Evolutionary conservation across 805 yeast genomes (phyloP).

Genomic region (Saccharomycodes ludwigii): DNA sequence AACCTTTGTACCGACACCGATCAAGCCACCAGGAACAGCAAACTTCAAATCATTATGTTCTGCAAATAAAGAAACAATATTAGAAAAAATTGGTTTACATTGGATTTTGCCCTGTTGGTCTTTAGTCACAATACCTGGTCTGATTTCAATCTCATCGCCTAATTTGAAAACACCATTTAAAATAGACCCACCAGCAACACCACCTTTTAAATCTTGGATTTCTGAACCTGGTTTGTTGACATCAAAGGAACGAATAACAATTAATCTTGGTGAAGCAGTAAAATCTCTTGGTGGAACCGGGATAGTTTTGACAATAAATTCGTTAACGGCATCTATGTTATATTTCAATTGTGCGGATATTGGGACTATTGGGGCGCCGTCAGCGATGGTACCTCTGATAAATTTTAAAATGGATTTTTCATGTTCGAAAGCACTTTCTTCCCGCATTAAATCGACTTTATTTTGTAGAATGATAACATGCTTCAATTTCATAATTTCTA

Average conservation of each 20-base stretch:
- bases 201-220: constrained; percentile 93
- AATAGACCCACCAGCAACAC: constrained; percentile 99
- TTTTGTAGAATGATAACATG: constrained; percentile 94
- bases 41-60: constrained; percentile 96
- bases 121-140: constrained; percentile 98
- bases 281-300: constrained; percentile 97
- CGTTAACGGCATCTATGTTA: constrained; percentile 97
- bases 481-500: constrained; percentile 96
- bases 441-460: constrained; percentile 97
- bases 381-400: constrained; percentile 96
- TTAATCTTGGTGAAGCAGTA: constrained; percentile 83
- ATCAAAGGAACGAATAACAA: constrained; percentile 96
- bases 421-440: constrained; percentile 92
- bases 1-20: constrained; percentile 98
- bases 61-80: constrained; percentile 88
- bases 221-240: constrained; percentile 99
- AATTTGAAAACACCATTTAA: constrained; percentile 92
- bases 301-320: constrained; percentile 81
- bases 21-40: constrained; percentile 99
- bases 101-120: constrained; percentile 80
- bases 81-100: constrained; percentile 91
- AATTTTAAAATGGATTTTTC: constrained; percentile 84
- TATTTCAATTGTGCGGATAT: constrained; percentile 97
- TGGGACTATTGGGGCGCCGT: constrained; percentile 98
- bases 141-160: constrained; percentile 96